A percentile compares a stretch with the other conserved stretches of the same genome.
Evolutionary conservation across 257 asterid species (phyloP).

Genomic region (Jaltomata sinuosa): DNA sequence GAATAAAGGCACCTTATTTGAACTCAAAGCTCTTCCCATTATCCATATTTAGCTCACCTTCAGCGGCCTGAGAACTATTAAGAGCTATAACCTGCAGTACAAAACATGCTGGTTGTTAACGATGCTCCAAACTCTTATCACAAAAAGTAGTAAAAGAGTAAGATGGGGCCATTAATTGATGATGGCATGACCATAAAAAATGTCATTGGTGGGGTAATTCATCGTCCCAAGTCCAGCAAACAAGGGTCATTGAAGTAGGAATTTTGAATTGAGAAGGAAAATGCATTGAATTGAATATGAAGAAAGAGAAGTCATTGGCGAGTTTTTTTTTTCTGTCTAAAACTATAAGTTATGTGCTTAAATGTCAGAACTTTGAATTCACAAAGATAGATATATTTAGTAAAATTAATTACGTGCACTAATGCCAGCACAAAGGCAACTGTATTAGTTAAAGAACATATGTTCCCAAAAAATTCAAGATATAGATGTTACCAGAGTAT

Average conservation of each 20-base stretch:
- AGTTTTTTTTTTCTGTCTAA: too few species aligned
- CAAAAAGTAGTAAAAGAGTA: background rate
- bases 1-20: slow-evolving; percentile 58
- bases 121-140: background rate
- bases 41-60: slow-evolving; percentile 81
- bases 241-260: too few species aligned
- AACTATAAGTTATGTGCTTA: too few species aligned
- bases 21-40: slow-evolving; percentile 90
- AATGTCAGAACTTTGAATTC: background rate
- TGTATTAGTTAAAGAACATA: background rate
- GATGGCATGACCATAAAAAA: background rate
- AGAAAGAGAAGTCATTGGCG: too few species aligned
- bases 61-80: slow-evolving; percentile 75
- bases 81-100: slow-evolving; percentile 71
- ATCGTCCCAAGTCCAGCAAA: too few species aligned
- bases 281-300: too few species aligned
- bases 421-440: background rate
- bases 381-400: background rate
- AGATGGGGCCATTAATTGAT: background rate
- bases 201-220: too few species aligned
- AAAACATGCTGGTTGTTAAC: background rate
- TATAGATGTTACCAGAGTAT: slow-evolving; percentile 48
- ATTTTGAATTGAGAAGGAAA: too few species aligned
- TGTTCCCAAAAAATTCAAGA: background rate
- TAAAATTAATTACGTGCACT: too few species aligned